Conservation (phyloP, 148 eudicot genomes). For the Arbutus unedo region DNA sequence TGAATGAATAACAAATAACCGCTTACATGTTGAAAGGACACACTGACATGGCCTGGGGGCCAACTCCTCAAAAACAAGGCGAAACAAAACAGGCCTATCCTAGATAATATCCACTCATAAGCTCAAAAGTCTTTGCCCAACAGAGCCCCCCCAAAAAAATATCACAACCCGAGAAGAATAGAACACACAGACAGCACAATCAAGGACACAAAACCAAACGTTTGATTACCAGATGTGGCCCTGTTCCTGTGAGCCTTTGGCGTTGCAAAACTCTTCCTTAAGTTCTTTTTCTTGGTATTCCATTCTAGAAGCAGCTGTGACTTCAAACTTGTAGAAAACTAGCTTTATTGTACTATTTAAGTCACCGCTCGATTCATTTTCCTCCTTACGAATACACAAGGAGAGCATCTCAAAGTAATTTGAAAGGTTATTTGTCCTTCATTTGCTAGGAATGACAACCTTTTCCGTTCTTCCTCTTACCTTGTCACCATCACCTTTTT, state of each 20-base stretch:
- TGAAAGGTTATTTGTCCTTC: neutral
- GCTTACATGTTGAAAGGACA: neutral
- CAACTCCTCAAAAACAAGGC: neutral
- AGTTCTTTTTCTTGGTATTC: neutral
- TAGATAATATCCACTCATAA: neutral
- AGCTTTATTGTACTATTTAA: neutral
- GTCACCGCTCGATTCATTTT: neutral
- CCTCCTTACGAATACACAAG: neutral
- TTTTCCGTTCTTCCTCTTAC: neutral
- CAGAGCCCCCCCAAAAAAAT: neutral
- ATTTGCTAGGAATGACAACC: neutral
- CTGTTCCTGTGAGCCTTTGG: neutral
- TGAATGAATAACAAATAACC: neutral
- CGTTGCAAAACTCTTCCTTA: neutral
- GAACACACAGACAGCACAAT: neutral
- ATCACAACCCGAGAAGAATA: neutral
- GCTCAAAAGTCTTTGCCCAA: neutral
- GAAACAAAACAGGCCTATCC: neutral
- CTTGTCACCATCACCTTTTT: neutral
- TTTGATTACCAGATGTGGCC: neutral
- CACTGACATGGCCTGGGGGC: neutral
- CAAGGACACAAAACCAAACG: constrained; percentile 1
- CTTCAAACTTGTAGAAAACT: neutral
- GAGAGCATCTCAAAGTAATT: neutral
- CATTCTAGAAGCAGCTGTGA: neutral